phyloP scores from a whole-genome alignment of 345 rosid genomes.

The Gossypium bickii region DNA sequence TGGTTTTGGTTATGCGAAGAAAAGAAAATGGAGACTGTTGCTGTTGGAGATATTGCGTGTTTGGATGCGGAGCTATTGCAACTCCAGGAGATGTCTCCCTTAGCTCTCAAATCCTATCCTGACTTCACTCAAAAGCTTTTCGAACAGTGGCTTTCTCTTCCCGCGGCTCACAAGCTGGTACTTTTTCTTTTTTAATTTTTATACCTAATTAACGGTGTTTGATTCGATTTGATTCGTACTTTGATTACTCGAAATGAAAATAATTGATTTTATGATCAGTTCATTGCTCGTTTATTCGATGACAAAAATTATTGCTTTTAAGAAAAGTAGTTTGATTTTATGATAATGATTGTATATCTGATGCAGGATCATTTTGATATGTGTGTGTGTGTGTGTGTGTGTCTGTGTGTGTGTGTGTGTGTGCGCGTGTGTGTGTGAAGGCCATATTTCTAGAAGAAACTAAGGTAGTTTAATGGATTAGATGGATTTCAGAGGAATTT shows the following conservation, averaged over 20 bases:
- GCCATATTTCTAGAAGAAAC: neutral
- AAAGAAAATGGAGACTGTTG: conserved; percentile 39
- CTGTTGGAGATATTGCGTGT: conserved; percentile 50
- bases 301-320: neutral
- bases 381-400: neutral
- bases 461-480: conserved; percentile 5
- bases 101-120: conserved; percentile 69
- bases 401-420: neutral
- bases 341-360: neutral
- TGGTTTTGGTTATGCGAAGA: conserved; percentile 23
- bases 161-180: conserved; percentile 80
- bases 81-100: conserved; percentile 74
- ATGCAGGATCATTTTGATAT: neutral
- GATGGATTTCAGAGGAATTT: neutral
- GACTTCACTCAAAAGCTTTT: conserved; percentile 70
- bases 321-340: neutral
- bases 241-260: neutral
- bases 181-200: neutral
- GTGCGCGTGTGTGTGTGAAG: neutral
- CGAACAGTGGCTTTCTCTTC: conserved; percentile 92
- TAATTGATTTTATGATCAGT: neutral
- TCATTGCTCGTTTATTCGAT: conserved; percentile 4
- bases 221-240: neutral
- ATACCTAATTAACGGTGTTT: neutral
- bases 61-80: conserved; percentile 80